Base-by-base conservation (phyloP, 495 filamentous ascomycete genomes). In the Articulospora tetracladia region DNA sequence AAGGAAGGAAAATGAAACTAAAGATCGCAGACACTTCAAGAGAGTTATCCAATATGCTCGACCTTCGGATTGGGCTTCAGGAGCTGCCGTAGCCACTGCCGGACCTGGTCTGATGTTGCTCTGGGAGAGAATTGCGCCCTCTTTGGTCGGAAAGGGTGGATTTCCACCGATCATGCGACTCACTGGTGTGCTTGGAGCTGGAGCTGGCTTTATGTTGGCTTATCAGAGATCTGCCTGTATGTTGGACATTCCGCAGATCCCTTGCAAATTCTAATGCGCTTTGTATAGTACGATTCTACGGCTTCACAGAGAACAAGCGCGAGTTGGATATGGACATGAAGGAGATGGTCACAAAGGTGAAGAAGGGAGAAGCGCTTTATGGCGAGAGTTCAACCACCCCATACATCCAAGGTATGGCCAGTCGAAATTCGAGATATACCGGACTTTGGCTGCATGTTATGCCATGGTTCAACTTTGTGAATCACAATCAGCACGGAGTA, bases 391-490 rank as follows among this genome's bases (percentile, higher is more conserved):
- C 74, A 23, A 71, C 96, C 57, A 87, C 88, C 24, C 82, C 91
- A 58, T 88, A 97, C 72, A 86, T 97, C 78, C 94, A 98, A 76
- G 95, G 94, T 53, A 89, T 97, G 23, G 93, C 95, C 49, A 83
- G 90, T 28, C 81, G 94, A 60, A 97, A 98, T 76, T 97, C 92
- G 32, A 80, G 94, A 70, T 97, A 97, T 78, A 84, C 90, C 27
- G 85, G 87, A 27, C 77, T 94, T 19, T 95, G 91, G 68, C 74
- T 89, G 48, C 87, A 91, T 67, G 82, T 94, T 44, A 68, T 98
- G 28, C 94, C 94, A 20, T 97, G 91, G 94, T 90, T 95, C 79
- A 98, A 98, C 78, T 83, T 97, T 73, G 93, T 97, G 61, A 97
- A 98, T 73, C 94, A 98, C 76, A 87, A 85, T 66, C 91, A 97